Base-by-base conservation (phyloP, 441 rosid genomes). In the Macaranga tanarius region DNA sequence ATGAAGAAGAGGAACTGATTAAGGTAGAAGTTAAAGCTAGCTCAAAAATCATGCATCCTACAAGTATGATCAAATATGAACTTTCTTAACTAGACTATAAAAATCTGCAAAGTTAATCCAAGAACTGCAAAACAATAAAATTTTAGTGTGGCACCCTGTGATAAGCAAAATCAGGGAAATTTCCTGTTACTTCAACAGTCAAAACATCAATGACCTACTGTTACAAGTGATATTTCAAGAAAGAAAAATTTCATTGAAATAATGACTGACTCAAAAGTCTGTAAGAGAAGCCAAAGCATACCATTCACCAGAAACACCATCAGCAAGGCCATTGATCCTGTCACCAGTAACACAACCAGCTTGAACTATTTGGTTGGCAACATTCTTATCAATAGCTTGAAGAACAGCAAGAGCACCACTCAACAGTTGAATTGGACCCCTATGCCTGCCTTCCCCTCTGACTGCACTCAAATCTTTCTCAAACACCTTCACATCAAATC, bases 311-410 rank as follows among this genome's bases (percentile, higher is more conserved):
- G 74, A 71, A 31, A 61, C 22, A 17, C 74, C 74, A 67, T 76
- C 84, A 3, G 80, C 84, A 26, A 74, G 65, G 69, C 83, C 83
- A 69, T 71, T 77, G 65, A 71, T 71, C n/a, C 80, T 59, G 77
- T 80, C 73, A 13, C 80, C 83, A 25, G 75, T 62, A 56, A 80
- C 65, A 76, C 78, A 57, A 56, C 74, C 80, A 20, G 76, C 70
- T 50, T 63, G 72, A 73, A 73, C 40, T 22, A 71, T 73, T 58
- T 68, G 69, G 4, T n/a, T 31, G 28, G 74, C 72, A n/a, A 70
- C 83, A n/a, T 57, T 52, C 50, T 55, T 58, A 63, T 72, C 75
- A 0, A 72, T 72, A 52, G 50, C 55, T 73, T 72, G 50, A 44
- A 77, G 23, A 22, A 65, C 69, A 16, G 69, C 78, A 71, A 77